Percentiles rank a stretch among this genome's conserved stretches.
Conservation (phyloP, 2,329 filamentous ascomycete genomes). For the Colletotrichum acutatum region DNA sequence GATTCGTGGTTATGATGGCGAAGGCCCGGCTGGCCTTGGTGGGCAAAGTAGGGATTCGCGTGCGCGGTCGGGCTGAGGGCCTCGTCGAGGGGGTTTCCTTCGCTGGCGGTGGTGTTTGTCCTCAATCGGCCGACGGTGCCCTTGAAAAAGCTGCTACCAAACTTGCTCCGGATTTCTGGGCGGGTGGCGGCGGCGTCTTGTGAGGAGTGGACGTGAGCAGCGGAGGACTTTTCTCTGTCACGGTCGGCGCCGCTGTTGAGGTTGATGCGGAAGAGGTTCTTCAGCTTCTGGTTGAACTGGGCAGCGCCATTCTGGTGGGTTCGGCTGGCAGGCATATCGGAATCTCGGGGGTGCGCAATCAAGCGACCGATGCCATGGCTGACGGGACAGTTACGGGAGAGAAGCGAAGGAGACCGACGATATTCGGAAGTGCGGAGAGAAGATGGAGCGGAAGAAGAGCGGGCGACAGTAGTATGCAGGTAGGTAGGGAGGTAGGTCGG, state of each 20-base stretch:
- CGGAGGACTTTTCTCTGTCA: slow-evolving; percentile 46
- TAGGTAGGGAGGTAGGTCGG: background rate
- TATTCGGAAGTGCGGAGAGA: slow-evolving; percentile 22
- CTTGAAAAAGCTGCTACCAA: slow-evolving; percentile 90
- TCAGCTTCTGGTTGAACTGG: slow-evolving; percentile 75
- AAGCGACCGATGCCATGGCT: slow-evolving; percentile 52
- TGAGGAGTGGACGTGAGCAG: slow-evolving; percentile 51
- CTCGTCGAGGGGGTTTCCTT: slow-evolving; percentile 91
- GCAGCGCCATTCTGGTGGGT: slow-evolving; percentile 58
- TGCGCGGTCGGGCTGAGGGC: slow-evolving; percentile 90
- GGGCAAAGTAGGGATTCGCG: slow-evolving; percentile 96
- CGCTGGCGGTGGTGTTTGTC: slow-evolving; percentile 90
- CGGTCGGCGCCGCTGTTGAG: slow-evolving; percentile 52
- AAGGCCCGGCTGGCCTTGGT: slow-evolving; percentile 92
- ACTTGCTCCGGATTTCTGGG: slow-evolving; percentile 65
- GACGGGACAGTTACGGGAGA: slow-evolving; percentile 27
- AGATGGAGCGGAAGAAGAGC: slow-evolving; percentile 18
- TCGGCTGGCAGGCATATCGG: slow-evolving; percentile 65
- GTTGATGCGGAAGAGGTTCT: slow-evolving; percentile 79
- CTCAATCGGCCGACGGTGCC: slow-evolving; percentile 87
- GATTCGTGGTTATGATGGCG: slow-evolving; percentile 96
- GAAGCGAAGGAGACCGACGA: slow-evolving; percentile 25
- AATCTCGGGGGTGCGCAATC: slow-evolving; percentile 37
- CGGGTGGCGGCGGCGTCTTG: slow-evolving; percentile 47
- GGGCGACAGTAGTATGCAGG: background rate